phyloP scores from a whole-genome alignment of 2,329 filamentous ascomycete genomes.

The Aspergillus bombycis region DNA sequence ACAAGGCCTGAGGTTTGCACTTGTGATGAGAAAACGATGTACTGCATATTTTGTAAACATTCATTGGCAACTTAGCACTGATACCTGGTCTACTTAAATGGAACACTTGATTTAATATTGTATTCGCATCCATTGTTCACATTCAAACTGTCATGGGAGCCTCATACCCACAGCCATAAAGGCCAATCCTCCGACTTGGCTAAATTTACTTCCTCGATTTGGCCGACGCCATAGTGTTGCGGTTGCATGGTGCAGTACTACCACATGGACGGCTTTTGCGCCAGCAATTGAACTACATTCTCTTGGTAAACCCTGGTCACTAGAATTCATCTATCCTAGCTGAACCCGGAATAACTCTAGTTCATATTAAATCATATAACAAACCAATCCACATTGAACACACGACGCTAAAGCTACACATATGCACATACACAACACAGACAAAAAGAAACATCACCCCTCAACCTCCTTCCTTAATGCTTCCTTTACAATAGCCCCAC shows the following conservation, averaged over 20 bases:
- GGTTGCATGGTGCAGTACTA: too few relatives aligned
- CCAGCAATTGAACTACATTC: neutral
- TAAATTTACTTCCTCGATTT: neutral
- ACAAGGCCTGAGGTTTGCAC: slow-evolving; percentile 33
- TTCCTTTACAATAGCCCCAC: slow-evolving; percentile 64
- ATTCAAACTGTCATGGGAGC: neutral
- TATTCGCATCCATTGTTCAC: neutral
- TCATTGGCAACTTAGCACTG: neutral
- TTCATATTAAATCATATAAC: neutral
- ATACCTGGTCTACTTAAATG: neutral
- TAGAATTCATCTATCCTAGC: neutral
- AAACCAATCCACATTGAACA: neutral
- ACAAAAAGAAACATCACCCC: slow-evolving; percentile 7
- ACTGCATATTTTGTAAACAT: neutral
- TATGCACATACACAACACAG: neutral
- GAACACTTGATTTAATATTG: neutral
- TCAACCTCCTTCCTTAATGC: slow-evolving; percentile 59
- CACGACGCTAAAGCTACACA: neutral
- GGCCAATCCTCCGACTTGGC: neutral
- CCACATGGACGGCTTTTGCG: neutral
- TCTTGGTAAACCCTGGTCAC: neutral
- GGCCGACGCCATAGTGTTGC: too few relatives aligned
- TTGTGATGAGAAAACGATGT: neutral
- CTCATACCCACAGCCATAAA: neutral
- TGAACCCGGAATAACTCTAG: neutral